Base-by-base conservation (phyloP, 1,139 yeast species). In the Insectozyma bohioensis region DNA sequence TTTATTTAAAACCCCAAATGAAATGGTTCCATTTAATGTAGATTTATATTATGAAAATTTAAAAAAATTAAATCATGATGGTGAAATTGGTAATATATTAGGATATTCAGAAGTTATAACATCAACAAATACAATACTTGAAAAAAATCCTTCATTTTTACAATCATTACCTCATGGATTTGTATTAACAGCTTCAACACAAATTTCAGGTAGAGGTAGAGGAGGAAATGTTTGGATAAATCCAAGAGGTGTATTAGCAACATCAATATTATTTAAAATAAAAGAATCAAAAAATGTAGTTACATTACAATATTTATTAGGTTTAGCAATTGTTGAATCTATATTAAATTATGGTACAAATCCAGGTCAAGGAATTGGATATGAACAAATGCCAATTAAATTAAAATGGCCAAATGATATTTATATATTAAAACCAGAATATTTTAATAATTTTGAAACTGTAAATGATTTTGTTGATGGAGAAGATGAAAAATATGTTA, bases 401-500 rank as follows among this genome's bases (percentile, higher is more conserved):
- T 73, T 94, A 41, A 94, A 94, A 54, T 94, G 99, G 99, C 99
- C 99, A 5, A 94, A 94, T 54, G 99, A 94, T 57, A 66, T 92
- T 11, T 94, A 86, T 53, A 78, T 83, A 5, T 57, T 80, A 47
- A 79, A 76, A 41, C 94, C 95, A 0, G 79, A 78, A 33, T 75
- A 63, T 40, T 65, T 61, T 47, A 47, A 46, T 33, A 37, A 36
- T 10, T 29, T 65, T 8, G 68, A 55, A 29, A 49, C 51, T 28
- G 58, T 51, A 50, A 46, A 56, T 30, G 41, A 63, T 20, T 59
- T 66, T n/a, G 65, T 63, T 12, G 64, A 67, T 35, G 67, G 69
- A 8, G 59, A 67, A 44, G 57, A 61, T 35, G 62, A 62, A 37
- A 75, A 78, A 8, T 85, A 77, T 54, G 76, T 79, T 24, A 94